Evolutionary conservation across 805 yeast genomes (phyloP), one percentile per base, ranked within the genome.

Genomic region (Lipomyces sp.): DNA sequence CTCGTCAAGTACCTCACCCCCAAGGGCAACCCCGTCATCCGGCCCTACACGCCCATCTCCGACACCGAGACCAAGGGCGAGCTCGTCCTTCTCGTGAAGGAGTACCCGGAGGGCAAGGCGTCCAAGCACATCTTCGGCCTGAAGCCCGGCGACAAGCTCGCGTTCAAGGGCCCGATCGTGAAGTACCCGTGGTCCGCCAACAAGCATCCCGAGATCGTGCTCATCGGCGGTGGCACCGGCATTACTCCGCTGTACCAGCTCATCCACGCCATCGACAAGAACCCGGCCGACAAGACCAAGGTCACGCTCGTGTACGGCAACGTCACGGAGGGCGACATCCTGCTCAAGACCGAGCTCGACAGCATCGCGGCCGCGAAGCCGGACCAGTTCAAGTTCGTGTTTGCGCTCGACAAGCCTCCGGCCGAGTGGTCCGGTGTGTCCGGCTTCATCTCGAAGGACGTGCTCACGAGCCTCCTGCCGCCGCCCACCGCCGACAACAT

Each of bases 151-250:
- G 98, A 93, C 64, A 80, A 89, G 45, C 77, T 93, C 49, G 72
- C 95, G 8, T 85, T 93, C 78, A 91, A 89, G 76, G 98, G 98
- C 44, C 98, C 98, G 59, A 78, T 89, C 60, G 75, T 77, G 64
- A 93, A 93, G 76, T 90, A 93, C 86, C 81, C 84, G 68, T 87
- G 95, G 88, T 78, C 78, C 63, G 84, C 91, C 61, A 91, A 93
- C 77, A 80, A 82, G 67, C 91, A 79, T 75, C 80, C 85, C 64
- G 74, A 81, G 59, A 81, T 93, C 67, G 80, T 84, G 51, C 78
- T 93, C 67, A 75, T 93, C 61, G 98, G 96, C 63, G 98, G 95
- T 65, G 98, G 98, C 67, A 78, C 95, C 45, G 98, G 98, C 72
- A 90, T 93, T 69, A 87, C 97, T 42, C 98, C 98, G 53, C 77